phyloP scores from a whole-genome alignment of 78 protist genomes.

The Cavenderia fasciculata region DNA sequence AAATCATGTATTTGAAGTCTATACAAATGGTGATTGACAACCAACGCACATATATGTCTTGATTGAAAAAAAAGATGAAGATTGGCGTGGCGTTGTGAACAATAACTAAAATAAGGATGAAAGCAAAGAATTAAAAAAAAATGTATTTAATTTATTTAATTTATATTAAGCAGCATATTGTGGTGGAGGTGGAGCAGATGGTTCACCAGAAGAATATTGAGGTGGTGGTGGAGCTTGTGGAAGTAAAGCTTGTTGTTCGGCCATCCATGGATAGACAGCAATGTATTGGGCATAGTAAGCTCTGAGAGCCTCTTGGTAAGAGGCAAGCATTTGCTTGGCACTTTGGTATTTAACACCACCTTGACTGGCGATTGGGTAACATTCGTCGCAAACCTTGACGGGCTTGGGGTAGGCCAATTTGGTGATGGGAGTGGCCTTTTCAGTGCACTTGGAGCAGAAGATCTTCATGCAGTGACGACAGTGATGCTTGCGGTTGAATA shows the following conservation, averaged over 20 bases:
- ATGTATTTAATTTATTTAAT: neutral
- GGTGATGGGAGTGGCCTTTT: slow-evolving; percentile 24
- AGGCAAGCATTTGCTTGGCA: slow-evolving; percentile 17
- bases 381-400: slow-evolving; percentile 61
- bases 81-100: too few species aligned
- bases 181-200: slow-evolving; percentile 1
- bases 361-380: slow-evolving; percentile 24
- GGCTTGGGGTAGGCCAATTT: slow-evolving; percentile 55
- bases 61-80: too few species aligned
- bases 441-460: slow-evolving; percentile 48
- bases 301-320: slow-evolving; percentile 12
- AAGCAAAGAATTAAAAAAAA: neutral
- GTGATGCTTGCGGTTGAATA: slow-evolving; percentile 66
- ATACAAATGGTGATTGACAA: too few species aligned
- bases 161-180: too few species aligned
- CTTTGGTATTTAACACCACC: slow-evolving; percentile 67
- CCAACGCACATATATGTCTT: too few species aligned
- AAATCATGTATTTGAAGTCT: too few species aligned
- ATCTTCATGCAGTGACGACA: slow-evolving; percentile 75
- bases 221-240: neutral
- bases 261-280: slow-evolving; percentile 35
- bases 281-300: slow-evolving; percentile 40
- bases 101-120: too few species aligned
- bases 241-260: neutral
- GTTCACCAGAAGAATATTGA: neutral